phyloP scores from a whole-genome alignment of 306 rosid species.

The Gillenia trifoliata region DNA sequence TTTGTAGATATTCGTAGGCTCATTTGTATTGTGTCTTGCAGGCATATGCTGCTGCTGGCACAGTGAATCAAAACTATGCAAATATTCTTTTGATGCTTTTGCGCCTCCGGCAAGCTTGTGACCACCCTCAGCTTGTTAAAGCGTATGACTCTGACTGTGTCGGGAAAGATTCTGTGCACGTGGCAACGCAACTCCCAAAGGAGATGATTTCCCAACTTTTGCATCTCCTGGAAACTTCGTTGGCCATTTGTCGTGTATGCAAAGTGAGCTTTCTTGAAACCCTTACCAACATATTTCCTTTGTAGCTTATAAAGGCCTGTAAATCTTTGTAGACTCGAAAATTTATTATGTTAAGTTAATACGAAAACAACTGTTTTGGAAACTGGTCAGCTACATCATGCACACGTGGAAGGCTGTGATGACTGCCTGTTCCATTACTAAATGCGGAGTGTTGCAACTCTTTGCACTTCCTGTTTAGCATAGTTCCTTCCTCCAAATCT shows the following conservation, averaged over 20 bases:
- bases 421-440: neutral
- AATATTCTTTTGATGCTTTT: conserved; percentile 93
- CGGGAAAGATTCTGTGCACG: conserved; percentile 64
- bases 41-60: conserved; percentile 99
- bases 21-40: conserved; percentile 33
- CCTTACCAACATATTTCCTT: neutral
- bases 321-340: neutral
- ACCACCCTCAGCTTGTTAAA: conserved; percentile 89
- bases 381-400: neutral
- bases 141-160: conserved; percentile 57
- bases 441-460: neutral
- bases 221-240: conserved; percentile 56
- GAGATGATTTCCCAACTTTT: conserved; percentile 60
- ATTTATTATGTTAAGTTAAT: neutral
- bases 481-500: neutral
- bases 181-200: conserved; percentile 72
- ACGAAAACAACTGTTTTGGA: neutral
- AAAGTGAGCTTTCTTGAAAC: conserved; percentile 54
- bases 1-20: conserved; percentile 7
- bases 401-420: neutral
- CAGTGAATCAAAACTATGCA: conserved; percentile 95
- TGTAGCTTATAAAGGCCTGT: neutral
- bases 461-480: neutral
- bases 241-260: conserved; percentile 68
- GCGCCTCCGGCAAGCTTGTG: conserved; percentile 99